Conservation (phyloP, 1,284 basidiomycete species). For the Puccinia triticina region DNA sequence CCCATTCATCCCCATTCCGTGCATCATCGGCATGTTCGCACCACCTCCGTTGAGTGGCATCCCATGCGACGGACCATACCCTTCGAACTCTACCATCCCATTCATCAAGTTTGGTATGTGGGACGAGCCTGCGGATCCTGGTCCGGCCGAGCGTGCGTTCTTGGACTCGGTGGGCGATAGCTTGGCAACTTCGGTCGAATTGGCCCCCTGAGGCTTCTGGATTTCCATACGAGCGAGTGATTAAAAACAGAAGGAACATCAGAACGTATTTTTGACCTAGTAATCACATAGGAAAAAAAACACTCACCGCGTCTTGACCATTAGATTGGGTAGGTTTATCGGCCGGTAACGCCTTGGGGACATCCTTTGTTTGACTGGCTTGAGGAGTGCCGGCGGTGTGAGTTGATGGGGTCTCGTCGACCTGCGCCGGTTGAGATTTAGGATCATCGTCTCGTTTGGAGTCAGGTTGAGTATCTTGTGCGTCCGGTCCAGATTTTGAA, state of each 20-base stretch:
- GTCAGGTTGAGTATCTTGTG: background rate
- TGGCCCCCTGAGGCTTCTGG: background rate
- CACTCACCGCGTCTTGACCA: conserved; percentile 3
- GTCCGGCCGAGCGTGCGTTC: background rate
- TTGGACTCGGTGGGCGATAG: background rate
- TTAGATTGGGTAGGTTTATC: conserved; percentile 3
- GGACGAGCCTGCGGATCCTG: conserved; percentile 13
- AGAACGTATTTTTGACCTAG: background rate
- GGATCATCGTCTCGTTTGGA: background rate
- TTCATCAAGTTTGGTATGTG: conserved; percentile 3
- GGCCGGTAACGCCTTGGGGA: background rate
- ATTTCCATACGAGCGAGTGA: background rate
- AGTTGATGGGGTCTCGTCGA: conserved; percentile 1
- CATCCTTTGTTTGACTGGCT: conserved; percentile 15
- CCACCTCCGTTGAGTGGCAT: background rate
- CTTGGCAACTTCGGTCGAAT: background rate
- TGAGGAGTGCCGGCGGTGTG: background rate
- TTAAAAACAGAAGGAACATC: background rate
- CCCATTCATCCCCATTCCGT: conserved; percentile 35
- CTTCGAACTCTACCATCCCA: conserved; percentile 27
- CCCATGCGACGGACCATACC: background rate
- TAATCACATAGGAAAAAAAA: background rate
- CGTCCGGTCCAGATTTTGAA: conserved; percentile 5
- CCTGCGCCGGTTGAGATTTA: background rate
- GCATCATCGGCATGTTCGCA: conserved; percentile 11